Evolutionary conservation across 306 rosid genomes (phyloP).

Genomic region (Pterocarpus santalinus): DNA sequence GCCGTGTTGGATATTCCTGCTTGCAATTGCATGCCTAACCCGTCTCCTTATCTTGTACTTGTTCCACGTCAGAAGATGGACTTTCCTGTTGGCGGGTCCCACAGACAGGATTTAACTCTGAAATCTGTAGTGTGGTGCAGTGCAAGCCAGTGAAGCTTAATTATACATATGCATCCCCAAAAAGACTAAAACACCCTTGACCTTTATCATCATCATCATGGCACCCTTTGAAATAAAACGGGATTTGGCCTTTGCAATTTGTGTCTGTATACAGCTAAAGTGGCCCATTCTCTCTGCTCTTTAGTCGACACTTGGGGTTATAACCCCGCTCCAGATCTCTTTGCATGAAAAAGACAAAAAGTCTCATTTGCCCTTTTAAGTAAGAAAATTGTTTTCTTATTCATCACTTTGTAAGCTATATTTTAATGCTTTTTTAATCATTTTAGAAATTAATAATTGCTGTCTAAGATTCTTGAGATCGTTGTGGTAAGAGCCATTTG

Average conservation of each 20-base stretch:
- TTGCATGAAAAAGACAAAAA: conserved; percentile 27
- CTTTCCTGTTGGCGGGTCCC: conserved; percentile 50
- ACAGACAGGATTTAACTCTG: conserved; percentile 26
- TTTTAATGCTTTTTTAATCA: not conserved
- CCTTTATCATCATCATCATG: conserved; percentile 20
- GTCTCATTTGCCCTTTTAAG: conserved; percentile 36
- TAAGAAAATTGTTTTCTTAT: not conserved
- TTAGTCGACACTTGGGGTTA: conserved; percentile 2
- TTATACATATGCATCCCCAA: not conserved
- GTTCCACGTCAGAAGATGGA: conserved; percentile 42
- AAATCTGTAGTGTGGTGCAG: conserved; percentile 23
- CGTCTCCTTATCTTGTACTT: not conserved
- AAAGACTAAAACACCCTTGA: conserved; percentile 18
- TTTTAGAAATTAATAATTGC: not conserved
- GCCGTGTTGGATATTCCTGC: not conserved
- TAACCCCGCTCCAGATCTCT: not conserved
- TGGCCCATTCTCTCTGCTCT: not conserved
- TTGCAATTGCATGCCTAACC: conserved; percentile 11
- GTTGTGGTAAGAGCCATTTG: not conserved
- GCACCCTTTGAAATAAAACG: conserved; percentile 7
- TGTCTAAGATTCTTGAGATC: not conserved
- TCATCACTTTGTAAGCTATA: not conserved
- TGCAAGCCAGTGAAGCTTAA: conserved; percentile 42
- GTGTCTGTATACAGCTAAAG: not conserved
- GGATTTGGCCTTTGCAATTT: not conserved